A percentile compares a stretch with the other conserved stretches of the same genome.
Conservation (phyloP, 345 rosid genomes). For the Moricandia arvensis region DNA sequence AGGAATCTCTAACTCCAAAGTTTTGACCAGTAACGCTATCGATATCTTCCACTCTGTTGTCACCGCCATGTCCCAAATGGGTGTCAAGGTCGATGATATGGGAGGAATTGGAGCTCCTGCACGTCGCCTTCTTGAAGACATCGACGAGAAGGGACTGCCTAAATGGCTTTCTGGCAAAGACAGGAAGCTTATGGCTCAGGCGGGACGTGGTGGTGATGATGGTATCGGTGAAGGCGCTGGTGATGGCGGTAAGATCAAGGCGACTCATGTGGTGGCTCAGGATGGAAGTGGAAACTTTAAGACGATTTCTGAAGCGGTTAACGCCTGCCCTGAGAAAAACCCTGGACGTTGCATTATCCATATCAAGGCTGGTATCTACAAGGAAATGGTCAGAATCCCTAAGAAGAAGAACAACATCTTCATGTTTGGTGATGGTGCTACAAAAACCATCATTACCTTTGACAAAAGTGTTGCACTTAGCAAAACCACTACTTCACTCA, state of each 20-base stretch:
- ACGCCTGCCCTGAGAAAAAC: constrained; percentile 36
- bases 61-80: constrained; percentile 28
- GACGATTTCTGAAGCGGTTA: constrained; percentile 54
- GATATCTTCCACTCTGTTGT: constrained; percentile 43
- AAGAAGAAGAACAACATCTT: constrained; percentile 53
- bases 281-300: constrained; percentile 79
- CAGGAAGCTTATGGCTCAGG: constrained; percentile 53
- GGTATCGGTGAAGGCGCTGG: constrained; percentile 33
- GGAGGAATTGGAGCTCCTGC: constrained; percentile 10
- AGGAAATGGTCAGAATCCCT: constrained; percentile 43
- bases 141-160: constrained; percentile 40
- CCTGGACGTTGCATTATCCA: constrained; percentile 54
- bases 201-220: constrained; percentile 23
- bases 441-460: constrained; percentile 55
- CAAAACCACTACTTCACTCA: constrained; percentile 45
- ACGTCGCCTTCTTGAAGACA: constrained; percentile 45
- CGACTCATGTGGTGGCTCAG: constrained; percentile 67
- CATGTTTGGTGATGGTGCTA: constrained; percentile 75
- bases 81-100: constrained; percentile 20
- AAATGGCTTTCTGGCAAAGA: constrained; percentile 57
- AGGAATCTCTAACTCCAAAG: constrained; percentile 37
- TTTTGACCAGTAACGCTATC: constrained; percentile 53
- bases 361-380: constrained; percentile 63
- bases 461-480: constrained; percentile 44
- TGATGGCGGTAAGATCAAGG: constrained; percentile 34